These are phyloP conservation scores for rapeseed (Brassica napus) DNA, from an alignment of 345 rosid species.

Conservation along the genomic window DNA sequence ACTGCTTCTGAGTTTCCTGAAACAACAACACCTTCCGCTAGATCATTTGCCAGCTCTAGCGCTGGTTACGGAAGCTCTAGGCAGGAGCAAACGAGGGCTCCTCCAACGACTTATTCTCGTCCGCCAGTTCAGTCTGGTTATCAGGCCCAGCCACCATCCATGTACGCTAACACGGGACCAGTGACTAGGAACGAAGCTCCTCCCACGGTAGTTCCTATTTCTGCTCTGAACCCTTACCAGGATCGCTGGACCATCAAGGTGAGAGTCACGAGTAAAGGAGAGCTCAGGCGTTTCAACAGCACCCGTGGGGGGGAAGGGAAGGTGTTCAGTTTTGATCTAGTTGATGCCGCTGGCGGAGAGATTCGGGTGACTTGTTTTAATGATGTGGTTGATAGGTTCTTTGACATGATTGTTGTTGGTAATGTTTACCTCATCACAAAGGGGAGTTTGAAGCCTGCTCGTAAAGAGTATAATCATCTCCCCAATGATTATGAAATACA, in stretches of 20 bases:
- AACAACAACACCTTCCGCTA: slow-evolving; percentile 37
- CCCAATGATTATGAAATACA: slow-evolving; percentile 71
- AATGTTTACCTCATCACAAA: slow-evolving; percentile 74
- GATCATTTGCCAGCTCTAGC: slow-evolving; percentile 15
- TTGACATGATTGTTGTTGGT: slow-evolving; percentile 72
- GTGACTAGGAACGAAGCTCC: slow-evolving; percentile 70
- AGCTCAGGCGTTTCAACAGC: slow-evolving; percentile 70
- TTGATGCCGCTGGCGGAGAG: slow-evolving; percentile 90
- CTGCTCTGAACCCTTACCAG: slow-evolving; percentile 88
- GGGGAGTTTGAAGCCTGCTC: slow-evolving; percentile 82
- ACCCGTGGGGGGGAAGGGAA: slow-evolving; percentile 89
- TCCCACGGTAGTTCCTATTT: slow-evolving; percentile 68
- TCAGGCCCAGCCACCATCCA: slow-evolving; percentile 61
- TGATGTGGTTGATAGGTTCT: slow-evolving; percentile 79
- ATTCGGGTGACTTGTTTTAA: slow-evolving; percentile 93
- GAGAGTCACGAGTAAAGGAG: slow-evolving; percentile 79
- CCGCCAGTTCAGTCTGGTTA: slow-evolving; percentile 42
- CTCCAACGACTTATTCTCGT: slow-evolving; percentile 34
- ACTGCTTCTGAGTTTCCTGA: slow-evolving; percentile 37
- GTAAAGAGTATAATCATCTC: slow-evolving; percentile 84
- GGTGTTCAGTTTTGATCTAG: slow-evolving; percentile 86
- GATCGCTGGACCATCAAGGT: slow-evolving; percentile 93
- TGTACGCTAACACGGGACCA: slow-evolving; percentile 72
- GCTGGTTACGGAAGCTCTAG: slow-evolving; percentile 38
- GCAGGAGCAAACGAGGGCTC: slow-evolving; percentile 47